Evolutionary conservation across 73 alveolate genomes (phyloP), one percentile per base, ranked within the genome.

Genomic region (Diophrys sp.): DNA sequence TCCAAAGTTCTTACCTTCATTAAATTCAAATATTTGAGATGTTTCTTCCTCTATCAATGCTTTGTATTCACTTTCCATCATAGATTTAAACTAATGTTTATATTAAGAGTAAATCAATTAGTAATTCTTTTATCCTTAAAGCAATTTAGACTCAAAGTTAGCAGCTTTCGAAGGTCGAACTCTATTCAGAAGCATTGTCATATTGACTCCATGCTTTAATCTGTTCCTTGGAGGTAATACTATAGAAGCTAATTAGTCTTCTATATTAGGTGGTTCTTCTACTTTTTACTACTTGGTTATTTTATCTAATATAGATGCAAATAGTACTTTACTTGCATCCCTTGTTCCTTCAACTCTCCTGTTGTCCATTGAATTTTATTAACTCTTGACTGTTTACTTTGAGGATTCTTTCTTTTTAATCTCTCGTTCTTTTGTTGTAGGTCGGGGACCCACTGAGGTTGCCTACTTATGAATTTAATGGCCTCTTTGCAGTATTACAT

Each of bases 401-500:
- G 33, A 72, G 28, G 70, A 33, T 74, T 54, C 70, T 74, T 54
- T 74, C 72, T 66, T 29, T 53, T 74, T 29, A 53, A 2, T 29
- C 66, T 28, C 23, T 23, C 14, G 66, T 71, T 71, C 33, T 54
- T 29, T 31, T 1, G 23, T 68, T 68, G 23, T 26, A 55, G 29
- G 23, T 68, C 23, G 76, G 76, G 33, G 30, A 28, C 18, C 76
- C 23, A 11, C 23, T 80, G 75, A 29, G 88, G 71, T 31, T 81
- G n/a, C n/a, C n/a, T n/a, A n/a, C n/a, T n/a, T n/a, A n/a, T n/a
- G n/a, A n/a, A n/a, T n/a, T n/a, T n/a, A n/a, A n/a, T n/a, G n/a
- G n/a, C n/a, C n/a, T n/a, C n/a, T 81, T 1, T 90, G 94, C 32
- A 88, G 54, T 78, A 87, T 24, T 56, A 87, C 87, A 1, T 80